These are phyloP conservation scores for Torulaspora delbrueckii DNA, from an alignment of 805 yeast species.

Conservation along the genomic window DNA sequence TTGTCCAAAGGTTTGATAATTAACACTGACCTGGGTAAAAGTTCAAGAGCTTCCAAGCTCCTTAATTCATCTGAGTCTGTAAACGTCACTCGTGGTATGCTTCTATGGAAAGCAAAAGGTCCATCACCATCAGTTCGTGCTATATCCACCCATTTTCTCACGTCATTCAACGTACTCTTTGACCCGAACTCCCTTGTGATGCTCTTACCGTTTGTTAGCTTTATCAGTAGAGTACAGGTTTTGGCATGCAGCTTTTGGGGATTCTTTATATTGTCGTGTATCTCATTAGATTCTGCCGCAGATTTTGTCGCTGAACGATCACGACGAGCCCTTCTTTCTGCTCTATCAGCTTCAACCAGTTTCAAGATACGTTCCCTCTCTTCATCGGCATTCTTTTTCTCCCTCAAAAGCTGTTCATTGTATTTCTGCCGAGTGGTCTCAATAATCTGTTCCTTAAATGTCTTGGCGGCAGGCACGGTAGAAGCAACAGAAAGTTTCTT, in stretches of 20 bases:
- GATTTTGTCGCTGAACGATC: slow-evolving; percentile 15
- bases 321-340: slow-evolving; percentile 38
- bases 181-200: slow-evolving; percentile 48
- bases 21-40: slow-evolving; percentile 69
- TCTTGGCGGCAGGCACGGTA: slow-evolving; percentile 8
- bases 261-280: slow-evolving; percentile 30
- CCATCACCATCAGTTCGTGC: slow-evolving; percentile 46
- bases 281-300: slow-evolving; percentile 12
- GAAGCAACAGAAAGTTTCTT: neutral
- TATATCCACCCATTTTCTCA: slow-evolving; percentile 56
- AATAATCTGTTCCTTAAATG: slow-evolving; percentile 41
- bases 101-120: slow-evolving; percentile 45
- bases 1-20: slow-evolving; percentile 58
- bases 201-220: slow-evolving; percentile 63
- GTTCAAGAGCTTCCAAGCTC: slow-evolving; percentile 48
- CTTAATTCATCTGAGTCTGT: slow-evolving; percentile 55
- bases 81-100: slow-evolving; percentile 59
- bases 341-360: slow-evolving; percentile 34
- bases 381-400: slow-evolving; percentile 35
- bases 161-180: slow-evolving; percentile 46
- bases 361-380: slow-evolving; percentile 55
- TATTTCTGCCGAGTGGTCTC: slow-evolving; percentile 27
- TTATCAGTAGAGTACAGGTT: slow-evolving; percentile 48
- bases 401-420: slow-evolving; percentile 30
- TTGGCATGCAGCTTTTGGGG: slow-evolving; percentile 20